Evolutionary conservation across 1,284 basidiomycete genomes (phyloP).

Genomic region (Flammula alnicola): DNA sequence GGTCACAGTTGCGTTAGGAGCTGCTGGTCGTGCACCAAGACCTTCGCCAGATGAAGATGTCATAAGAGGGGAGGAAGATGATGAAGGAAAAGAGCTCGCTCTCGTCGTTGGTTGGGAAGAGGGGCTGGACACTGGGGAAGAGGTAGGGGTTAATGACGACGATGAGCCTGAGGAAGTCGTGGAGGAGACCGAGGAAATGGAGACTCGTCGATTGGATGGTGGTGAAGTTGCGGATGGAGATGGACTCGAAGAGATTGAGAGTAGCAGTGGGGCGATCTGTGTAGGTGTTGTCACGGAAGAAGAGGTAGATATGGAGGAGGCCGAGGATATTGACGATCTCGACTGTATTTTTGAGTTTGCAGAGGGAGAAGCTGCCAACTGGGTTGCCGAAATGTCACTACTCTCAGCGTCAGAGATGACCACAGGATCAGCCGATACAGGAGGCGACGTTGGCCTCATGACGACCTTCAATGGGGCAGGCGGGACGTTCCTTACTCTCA

Average conservation of each 20-base stretch:
- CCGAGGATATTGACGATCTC: background rate
- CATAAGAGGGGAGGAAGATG: slow-evolving; percentile 11
- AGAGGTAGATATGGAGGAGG: background rate
- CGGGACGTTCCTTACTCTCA: background rate
- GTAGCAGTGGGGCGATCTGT: background rate
- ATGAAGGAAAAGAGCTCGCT: slow-evolving; percentile 21
- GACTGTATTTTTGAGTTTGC: background rate
- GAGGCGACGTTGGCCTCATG: background rate
- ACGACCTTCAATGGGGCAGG: background rate
- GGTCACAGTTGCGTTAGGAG: too few species aligned
- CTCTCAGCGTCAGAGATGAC: background rate
- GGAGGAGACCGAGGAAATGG: slow-evolving; percentile 9
- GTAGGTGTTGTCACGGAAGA: slow-evolving; percentile 1
- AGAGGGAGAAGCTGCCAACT: background rate
- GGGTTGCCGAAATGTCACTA: background rate
- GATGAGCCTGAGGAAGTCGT: slow-evolving; percentile 8
- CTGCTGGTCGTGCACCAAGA: background rate
- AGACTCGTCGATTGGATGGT: background rate
- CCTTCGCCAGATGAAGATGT: slow-evolving; percentile 1
- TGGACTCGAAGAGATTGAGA: slow-evolving; percentile 1
- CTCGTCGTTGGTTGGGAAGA: slow-evolving; percentile 19
- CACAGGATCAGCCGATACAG: background rate
- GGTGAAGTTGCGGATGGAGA: background rate
- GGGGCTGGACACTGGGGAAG: slow-evolving; percentile 5
- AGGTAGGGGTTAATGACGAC: slow-evolving; percentile 11